Evolutionary conservation across 2,329 filamentous ascomycete species (phyloP).

Genomic region (Fusarium sp.): DNA sequence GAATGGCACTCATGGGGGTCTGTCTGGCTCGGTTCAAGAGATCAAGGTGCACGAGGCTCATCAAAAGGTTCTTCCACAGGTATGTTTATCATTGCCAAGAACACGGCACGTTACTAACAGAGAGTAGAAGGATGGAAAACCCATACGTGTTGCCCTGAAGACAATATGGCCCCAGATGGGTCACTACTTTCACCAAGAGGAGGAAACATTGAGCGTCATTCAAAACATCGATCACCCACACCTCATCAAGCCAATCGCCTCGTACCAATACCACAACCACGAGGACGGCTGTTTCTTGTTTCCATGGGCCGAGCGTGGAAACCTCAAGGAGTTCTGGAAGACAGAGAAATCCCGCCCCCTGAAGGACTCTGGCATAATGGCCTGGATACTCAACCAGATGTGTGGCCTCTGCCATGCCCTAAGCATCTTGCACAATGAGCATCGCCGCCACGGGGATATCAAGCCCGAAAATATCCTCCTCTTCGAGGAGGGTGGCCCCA

Average conservation of each 20-base stretch:
- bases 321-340: not conserved
- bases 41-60: not conserved
- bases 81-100: too few relatives aligned
- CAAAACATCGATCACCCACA: not conserved
- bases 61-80: not conserved
- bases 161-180: not conserved
- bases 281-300: not conserved
- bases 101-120: not conserved
- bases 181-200: not conserved
- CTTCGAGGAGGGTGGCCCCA: not conserved
- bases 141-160: not conserved
- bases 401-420: not conserved
- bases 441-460: not conserved
- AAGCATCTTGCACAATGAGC: not conserved
- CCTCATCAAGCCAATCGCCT: slow-evolving; percentile 9
- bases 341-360: accelerated
- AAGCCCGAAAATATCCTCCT: slow-evolving; percentile 9
- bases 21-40: not conserved
- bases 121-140: not conserved
- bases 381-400: slow-evolving; percentile 1
- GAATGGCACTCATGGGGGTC: accelerated
- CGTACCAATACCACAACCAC: not conserved
- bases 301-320: slow-evolving; percentile 8
- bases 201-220: not conserved
- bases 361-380: not conserved